phyloP scores from a whole-genome alignment of 2,329 filamentous ascomycete species.

The Grosmannia clavigera region DNA sequence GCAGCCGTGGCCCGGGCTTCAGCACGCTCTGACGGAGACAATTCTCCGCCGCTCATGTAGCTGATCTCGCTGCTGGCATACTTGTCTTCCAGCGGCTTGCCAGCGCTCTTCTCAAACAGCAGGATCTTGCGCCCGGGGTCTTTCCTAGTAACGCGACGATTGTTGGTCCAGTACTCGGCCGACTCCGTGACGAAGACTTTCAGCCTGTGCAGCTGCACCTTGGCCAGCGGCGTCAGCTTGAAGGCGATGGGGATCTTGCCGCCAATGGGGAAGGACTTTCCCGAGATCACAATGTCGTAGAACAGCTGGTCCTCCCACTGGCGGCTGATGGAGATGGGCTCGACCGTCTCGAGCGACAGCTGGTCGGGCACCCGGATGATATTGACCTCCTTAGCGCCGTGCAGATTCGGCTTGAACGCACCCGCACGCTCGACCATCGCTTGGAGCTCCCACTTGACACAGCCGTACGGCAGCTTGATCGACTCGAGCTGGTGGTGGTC shows the following conservation, averaged over 20 bases:
- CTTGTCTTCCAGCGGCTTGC: slow-evolving; percentile 58
- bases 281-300: slow-evolving; percentile 92
- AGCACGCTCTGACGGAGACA: slow-evolving; percentile 37
- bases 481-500: slow-evolving; percentile 84
- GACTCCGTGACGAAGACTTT: slow-evolving; percentile 88
- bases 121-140: slow-evolving; percentile 76
- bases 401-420: slow-evolving; percentile 78
- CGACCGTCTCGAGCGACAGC: slow-evolving; percentile 77
- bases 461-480: slow-evolving; percentile 74
- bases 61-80: slow-evolving; percentile 67
- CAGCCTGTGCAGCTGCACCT: slow-evolving; percentile 85
- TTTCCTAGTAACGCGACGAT: slow-evolving; percentile 72
- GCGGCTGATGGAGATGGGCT: slow-evolving; percentile 85
- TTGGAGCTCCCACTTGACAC: slow-evolving; percentile 79
- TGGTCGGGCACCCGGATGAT: slow-evolving; percentile 80
- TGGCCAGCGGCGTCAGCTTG: slow-evolving; percentile 82
- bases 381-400: slow-evolving; percentile 68
- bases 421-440: slow-evolving; percentile 75
- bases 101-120: slow-evolving; percentile 78
- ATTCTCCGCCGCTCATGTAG: slow-evolving; percentile 68
- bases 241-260: slow-evolving; percentile 84
- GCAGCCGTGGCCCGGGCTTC: slow-evolving; percentile 35
- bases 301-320: slow-evolving; percentile 93
- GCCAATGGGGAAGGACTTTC: slow-evolving; percentile 86
- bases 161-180: slow-evolving; percentile 79